phyloP scores from a whole-genome alignment of 805 yeast species.

The Barnettozyma siamensis region DNA sequence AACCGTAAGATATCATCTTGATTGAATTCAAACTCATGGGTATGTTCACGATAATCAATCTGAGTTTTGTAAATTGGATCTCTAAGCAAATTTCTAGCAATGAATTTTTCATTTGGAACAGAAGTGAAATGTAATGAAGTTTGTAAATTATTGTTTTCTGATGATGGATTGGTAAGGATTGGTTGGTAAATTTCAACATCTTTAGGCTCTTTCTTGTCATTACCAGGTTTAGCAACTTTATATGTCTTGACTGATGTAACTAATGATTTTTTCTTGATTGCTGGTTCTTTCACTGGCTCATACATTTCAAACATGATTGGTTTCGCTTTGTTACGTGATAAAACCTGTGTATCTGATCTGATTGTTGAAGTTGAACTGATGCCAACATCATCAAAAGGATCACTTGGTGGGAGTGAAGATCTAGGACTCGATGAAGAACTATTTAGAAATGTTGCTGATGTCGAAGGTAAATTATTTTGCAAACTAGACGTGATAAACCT shows the following conservation, averaged over 20 bases:
- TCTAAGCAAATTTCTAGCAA: constrained; percentile 11
- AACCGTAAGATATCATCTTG: constrained; percentile 13
- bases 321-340: too few relatives aligned
- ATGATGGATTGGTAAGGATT: not conserved
- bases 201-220: too few relatives aligned
- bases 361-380: too few relatives aligned
- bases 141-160: not conserved
- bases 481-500: too few relatives aligned
- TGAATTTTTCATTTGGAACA: constrained; percentile 10
- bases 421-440: too few relatives aligned
- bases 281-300: not conserved
- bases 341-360: too few relatives aligned
- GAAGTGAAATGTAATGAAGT: constrained; percentile 7
- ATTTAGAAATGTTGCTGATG: too few relatives aligned
- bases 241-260: not conserved
- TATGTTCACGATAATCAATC: constrained; percentile 1
- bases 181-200: too few relatives aligned
- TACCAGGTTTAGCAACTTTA: too few relatives aligned
- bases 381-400: too few relatives aligned
- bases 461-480: too few relatives aligned
- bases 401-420: too few relatives aligned
- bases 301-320: not conserved
- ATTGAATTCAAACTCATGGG: constrained; percentile 5
- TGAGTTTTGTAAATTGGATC: constrained; percentile 4
- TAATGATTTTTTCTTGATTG: not conserved